Percentiles rank a stretch among this genome's conserved stretches.
phyloP scores from a whole-genome alignment of 345 rosid genomes.

The Brassica juncea region DNA sequence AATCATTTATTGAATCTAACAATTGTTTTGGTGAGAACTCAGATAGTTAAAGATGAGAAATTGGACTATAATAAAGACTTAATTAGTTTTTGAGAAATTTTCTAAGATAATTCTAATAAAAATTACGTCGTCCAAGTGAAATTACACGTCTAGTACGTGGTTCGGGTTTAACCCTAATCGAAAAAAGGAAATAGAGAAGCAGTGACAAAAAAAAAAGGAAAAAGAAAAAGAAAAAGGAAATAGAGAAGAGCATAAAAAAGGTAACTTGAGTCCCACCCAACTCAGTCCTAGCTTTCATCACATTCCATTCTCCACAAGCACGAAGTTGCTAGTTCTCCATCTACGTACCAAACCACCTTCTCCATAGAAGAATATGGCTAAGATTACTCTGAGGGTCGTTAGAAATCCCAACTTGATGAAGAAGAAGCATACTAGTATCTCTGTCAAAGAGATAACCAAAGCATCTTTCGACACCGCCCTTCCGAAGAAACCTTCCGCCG shows the following conservation, averaged over 20 bases:
- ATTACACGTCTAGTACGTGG: too few species aligned
- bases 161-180: too few species aligned
- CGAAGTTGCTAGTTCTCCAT: neutral
- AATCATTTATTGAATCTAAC: too few species aligned
- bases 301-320: neutral
- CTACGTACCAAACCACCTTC: neutral
- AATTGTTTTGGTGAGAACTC: too few species aligned
- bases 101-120: too few species aligned
- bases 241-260: neutral
- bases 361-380: neutral
- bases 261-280: neutral
- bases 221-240: neutral
- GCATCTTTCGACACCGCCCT: neutral
- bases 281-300: neutral
- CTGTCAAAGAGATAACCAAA: neutral
- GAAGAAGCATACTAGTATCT: neutral
- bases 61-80: too few species aligned
- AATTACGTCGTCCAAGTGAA: too few species aligned
- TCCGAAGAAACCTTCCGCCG: neutral
- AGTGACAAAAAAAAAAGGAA: too few species aligned
- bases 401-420: neutral
- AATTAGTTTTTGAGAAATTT: too few species aligned
- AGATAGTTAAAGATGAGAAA: too few species aligned
- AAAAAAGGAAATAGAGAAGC: too few species aligned
- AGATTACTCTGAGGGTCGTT: neutral